These are phyloP conservation scores for Fusarium globosum DNA, from an alignment of 2,329 filamentous ascomycete genomes.

Conservation along the genomic window DNA sequence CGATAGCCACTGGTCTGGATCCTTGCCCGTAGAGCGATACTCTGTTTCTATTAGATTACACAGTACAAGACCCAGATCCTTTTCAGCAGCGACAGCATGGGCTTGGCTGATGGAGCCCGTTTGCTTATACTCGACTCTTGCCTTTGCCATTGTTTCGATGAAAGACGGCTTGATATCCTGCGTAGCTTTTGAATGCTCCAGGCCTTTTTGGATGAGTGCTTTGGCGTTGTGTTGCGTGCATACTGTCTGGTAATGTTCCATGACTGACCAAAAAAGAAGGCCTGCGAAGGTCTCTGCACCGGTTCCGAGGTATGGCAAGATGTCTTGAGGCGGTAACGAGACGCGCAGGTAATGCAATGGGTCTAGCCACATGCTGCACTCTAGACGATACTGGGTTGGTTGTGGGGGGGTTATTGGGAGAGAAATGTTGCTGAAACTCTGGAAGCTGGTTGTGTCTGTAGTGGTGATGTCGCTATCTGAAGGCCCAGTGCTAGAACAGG, in stretches of 20 bases:
- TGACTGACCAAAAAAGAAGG: conserved; percentile 13
- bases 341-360: not conserved
- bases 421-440: rapidly evolving
- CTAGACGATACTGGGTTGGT: not conserved
- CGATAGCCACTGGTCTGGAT: conserved; percentile 9
- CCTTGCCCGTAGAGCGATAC: conserved; percentile 4
- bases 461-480: rapidly evolving
- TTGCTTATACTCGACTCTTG: conserved; percentile 1
- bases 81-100: not conserved
- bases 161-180: not conserved
- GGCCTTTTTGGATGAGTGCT: not conserved
- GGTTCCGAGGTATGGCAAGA: not conserved
- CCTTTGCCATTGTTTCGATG: conserved; percentile 7
- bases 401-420: rapidly evolving
- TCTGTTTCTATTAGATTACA: conserved; percentile 7
- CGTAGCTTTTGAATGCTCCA: not conserved
- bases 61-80: not conserved
- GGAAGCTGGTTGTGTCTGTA: rapidly evolving
- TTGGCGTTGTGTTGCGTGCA: not conserved
- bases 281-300: not conserved
- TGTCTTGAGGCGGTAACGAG: not conserved
- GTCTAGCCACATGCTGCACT: conserved; percentile 14
- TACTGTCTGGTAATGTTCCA: conserved; percentile 1
- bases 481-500: not conserved
- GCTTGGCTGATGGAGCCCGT: not conserved